phyloP scores from a whole-genome alignment of 768 basidiomycete species.

The Rossbeevera mucosa region DNA sequence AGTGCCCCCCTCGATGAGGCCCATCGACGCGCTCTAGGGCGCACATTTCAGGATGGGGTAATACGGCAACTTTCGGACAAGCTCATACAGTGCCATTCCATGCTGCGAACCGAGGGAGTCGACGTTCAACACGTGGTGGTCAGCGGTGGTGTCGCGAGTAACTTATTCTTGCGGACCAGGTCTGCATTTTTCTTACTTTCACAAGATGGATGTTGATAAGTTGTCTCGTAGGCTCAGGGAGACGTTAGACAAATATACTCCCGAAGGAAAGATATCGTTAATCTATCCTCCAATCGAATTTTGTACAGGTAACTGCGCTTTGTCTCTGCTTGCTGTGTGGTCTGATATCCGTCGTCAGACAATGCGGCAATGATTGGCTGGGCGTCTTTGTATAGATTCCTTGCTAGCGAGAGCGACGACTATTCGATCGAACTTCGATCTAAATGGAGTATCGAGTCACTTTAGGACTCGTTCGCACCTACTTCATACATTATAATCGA shows the following conservation, averaged over 20 bases:
- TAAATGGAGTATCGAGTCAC: conserved; percentile 72
- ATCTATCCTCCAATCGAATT: conserved; percentile 73
- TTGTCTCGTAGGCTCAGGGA: conserved; percentile 29
- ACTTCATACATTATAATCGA: not conserved
- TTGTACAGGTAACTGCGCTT: conserved; percentile 64
- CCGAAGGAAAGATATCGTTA: conserved; percentile 38
- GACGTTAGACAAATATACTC: conserved; percentile 24
- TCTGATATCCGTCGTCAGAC: conserved; percentile 43
- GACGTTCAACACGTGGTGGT: conserved; percentile 61
- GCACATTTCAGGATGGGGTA: conserved; percentile 69
- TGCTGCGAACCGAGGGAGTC: conserved; percentile 46
- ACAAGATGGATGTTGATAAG: not conserved
- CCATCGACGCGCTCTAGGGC: conserved; percentile 47
- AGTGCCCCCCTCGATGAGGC: conserved; percentile 28
- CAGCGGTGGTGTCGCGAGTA: conserved; percentile 94
- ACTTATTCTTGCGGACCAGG: conserved; percentile 63
- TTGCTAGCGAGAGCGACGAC: conserved; percentile 53
- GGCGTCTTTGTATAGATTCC: conserved; percentile 82
- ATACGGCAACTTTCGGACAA: conserved; percentile 75
- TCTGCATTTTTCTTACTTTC: conserved; percentile 27
- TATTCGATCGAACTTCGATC: conserved; percentile 58
- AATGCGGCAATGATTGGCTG: conserved; percentile 97
- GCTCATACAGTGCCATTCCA: conserved; percentile 34
- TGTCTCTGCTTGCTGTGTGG: not conserved
- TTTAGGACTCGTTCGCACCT: not conserved